These are phyloP conservation scores for Glycine tomentella DNA, from an alignment of 306 rosid species.

Conservation along the genomic window DNA sequence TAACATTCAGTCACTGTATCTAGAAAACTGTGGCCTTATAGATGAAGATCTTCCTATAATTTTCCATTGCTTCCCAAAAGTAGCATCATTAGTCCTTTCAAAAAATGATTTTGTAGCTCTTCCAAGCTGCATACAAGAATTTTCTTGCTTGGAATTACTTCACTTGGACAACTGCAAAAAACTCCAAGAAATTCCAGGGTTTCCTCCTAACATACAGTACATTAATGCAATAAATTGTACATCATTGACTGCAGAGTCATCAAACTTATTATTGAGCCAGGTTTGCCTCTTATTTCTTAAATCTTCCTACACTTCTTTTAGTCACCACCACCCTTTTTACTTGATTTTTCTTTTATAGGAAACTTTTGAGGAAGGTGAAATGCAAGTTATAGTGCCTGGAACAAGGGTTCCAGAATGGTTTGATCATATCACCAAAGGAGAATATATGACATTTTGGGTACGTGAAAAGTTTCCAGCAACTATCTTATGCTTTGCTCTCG, in stretches of 20 bases:
- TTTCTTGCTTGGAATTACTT: constrained; percentile 44
- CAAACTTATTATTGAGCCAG: constrained; percentile 43
- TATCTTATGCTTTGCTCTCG: constrained; percentile 39
- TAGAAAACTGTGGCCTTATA: constrained; percentile 47
- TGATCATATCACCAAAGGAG: constrained; percentile 35
- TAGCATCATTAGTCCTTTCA: constrained; percentile 47
- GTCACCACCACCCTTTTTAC: too few species aligned
- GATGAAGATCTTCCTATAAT: constrained; percentile 58
- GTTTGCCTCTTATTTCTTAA: constrained; percentile 34
- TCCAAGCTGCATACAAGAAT: constrained; percentile 46
- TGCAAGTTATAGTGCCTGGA: constrained; percentile 39
- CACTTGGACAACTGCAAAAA: constrained; percentile 46
- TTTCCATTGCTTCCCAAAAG: constrained; percentile 48
- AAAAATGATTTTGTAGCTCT: constrained; percentile 46
- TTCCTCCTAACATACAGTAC: constrained; percentile 48
- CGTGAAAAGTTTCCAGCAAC: constrained; percentile 38
- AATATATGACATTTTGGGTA: constrained; percentile 48
- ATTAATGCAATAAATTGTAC: constrained; percentile 50
- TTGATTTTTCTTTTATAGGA: constrained; percentile 35
- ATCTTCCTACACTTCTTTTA: too few species aligned
- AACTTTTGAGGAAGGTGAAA: constrained; percentile 24
- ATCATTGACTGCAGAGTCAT: constrained; percentile 48
- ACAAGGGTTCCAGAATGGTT: constrained; percentile 48
- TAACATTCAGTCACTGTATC: too few species aligned
- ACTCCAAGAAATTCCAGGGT: constrained; percentile 41